These are phyloP conservation scores for Raddia distichophylla DNA, from an alignment of 176 grass and related monocot species.

Conservation along the genomic window DNA sequence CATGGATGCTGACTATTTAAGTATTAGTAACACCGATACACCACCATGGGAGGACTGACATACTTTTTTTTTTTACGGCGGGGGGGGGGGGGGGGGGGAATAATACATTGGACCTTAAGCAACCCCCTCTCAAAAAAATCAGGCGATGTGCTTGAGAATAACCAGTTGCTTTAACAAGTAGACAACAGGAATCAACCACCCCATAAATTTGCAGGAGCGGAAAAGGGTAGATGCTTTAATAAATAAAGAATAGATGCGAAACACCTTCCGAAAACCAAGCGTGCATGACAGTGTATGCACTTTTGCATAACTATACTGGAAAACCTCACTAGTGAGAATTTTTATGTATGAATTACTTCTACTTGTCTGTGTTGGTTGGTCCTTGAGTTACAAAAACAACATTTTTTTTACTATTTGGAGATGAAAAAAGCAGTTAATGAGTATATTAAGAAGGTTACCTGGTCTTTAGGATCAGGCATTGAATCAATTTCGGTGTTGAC, in stretches of 20 bases:
- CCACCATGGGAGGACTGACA: constrained; percentile 13
- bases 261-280: constrained; percentile 23
- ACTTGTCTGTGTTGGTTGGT: not conserved
- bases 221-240: constrained; percentile 11
- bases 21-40: not conserved
- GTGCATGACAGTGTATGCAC: not conserved
- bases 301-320: constrained; percentile 24
- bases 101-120: no score
- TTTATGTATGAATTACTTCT: not conserved
- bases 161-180: constrained; percentile 21
- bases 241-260: not conserved
- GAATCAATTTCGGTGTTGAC: constrained; percentile 73
- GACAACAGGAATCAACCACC: not conserved
- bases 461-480: constrained; percentile 92
- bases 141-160: constrained; percentile 4
- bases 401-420: constrained; percentile 4
- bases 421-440: constrained; percentile 16
- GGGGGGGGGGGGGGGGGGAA: no score
- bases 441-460: constrained; percentile 56
- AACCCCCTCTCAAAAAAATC: no score
- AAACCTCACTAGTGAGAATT: not conserved
- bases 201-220: not conserved
- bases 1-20: not conserved
- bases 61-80: not conserved
- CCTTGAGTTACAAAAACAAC: not conserved